A percentile compares a stretch with the other conserved stretches of the same genome.
phyloP scores from a whole-genome alignment of 192 early-diverging fungal species.

The Umbelopsis sp. region DNA sequence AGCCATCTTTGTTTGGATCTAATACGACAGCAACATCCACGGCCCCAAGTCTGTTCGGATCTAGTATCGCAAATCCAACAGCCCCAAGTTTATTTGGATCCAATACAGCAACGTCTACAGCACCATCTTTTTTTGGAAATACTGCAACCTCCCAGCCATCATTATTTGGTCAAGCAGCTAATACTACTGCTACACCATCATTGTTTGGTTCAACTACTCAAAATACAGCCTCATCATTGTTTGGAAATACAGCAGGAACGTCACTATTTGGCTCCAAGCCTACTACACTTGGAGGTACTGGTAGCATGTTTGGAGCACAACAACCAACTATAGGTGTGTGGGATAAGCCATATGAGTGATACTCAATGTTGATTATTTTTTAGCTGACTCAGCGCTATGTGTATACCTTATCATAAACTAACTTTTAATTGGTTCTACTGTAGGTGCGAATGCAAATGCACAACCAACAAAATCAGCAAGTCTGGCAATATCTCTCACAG shows the following conservation, averaged over 20 bases:
- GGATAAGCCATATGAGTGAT: too few relatives aligned
- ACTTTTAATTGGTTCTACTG: neutral
- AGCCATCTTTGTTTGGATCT: neutral
- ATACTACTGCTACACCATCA: neutral
- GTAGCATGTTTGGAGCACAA: conserved; percentile 22
- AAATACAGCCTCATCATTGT: neutral
- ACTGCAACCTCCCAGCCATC: neutral
- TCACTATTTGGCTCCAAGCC: conserved; percentile 1
- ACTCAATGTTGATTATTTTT: too few relatives aligned
- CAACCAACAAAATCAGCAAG: conserved; percentile 34
- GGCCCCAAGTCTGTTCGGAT: conserved; percentile 10
- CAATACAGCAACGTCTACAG: conserved; percentile 11
- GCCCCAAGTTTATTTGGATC: neutral
- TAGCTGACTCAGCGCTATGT: too few relatives aligned
- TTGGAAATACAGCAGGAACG: conserved; percentile 16
- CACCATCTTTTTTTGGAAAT: neutral
- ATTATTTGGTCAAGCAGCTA: conserved; percentile 10
- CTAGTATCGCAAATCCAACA: neutral
- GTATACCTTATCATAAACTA: neutral
- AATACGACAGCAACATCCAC: conserved; percentile 7
- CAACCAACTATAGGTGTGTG: neutral
- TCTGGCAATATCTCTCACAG: conserved; percentile 26
- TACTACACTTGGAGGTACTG: neutral
- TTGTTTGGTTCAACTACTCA: conserved; percentile 5
- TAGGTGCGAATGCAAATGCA: neutral